Percentiles rank a stretch among this genome's conserved stretches.
phyloP scores from a whole-genome alignment of 495 filamentous ascomycete genomes.

The Penicillium herquei region DNA sequence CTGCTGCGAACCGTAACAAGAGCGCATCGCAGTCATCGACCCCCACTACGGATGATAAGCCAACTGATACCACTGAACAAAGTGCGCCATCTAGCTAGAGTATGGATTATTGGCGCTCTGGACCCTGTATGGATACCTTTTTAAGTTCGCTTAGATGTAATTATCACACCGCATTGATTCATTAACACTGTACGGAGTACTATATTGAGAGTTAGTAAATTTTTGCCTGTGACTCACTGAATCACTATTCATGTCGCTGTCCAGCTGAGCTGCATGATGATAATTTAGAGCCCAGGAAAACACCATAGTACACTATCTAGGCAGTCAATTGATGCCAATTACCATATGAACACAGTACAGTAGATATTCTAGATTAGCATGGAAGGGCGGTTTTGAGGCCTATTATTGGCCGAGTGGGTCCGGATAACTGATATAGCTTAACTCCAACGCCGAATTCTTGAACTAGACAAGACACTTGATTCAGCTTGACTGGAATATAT shows the following conservation, averaged over 20 bases:
- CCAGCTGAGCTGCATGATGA: too few relatives aligned
- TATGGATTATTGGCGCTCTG: too few relatives aligned
- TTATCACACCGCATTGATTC: constrained; percentile 18
- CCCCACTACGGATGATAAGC: constrained; percentile 18
- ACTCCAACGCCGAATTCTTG: not conserved
- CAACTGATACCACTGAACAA: constrained; percentile 26
- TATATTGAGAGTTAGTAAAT: too few relatives aligned
- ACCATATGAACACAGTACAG: not conserved
- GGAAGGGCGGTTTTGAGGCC: not conserved
- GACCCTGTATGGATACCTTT: too few relatives aligned
- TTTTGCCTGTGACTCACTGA: too few relatives aligned
- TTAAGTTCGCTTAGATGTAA: constrained; percentile 23
- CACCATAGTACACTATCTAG: too few relatives aligned
- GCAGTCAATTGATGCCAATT: too few relatives aligned
- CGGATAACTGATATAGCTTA: constrained; percentile 6
- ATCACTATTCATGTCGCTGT: too few relatives aligned
- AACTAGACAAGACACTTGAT: not conserved
- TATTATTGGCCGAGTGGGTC: too few relatives aligned
- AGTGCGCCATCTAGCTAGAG: constrained; percentile 32
- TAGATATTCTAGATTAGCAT: not conserved
- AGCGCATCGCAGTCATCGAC: constrained; percentile 33
- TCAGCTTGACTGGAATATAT: not conserved
- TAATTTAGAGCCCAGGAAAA: too few relatives aligned
- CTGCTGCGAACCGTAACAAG: constrained; percentile 61
- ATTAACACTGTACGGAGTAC: too few relatives aligned